Percentiles rank a stretch among this genome's conserved stretches.
These are phyloP conservation scores for Boletellus ananiceps DNA, from an alignment of 768 basidiomycete genomes.

Conservation along the genomic window DNA sequence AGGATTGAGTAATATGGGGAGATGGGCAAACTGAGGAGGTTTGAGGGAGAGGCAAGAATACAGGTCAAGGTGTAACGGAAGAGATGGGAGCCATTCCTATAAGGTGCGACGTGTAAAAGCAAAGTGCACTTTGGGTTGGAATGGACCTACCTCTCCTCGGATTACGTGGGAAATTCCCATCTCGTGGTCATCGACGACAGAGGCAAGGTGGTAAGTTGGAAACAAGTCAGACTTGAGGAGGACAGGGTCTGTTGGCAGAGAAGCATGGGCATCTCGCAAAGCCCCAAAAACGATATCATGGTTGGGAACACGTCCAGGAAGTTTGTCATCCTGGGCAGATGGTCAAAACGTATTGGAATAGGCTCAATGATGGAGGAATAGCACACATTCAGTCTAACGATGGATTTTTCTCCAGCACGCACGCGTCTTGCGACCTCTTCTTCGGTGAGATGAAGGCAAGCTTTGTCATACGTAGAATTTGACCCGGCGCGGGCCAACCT, in stretches of 20 bases:
- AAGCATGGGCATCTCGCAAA: conserved; percentile 69
- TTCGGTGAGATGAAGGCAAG: conserved; percentile 79
- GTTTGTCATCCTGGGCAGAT: conserved; percentile 49
- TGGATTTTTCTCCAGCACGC: conserved; percentile 68
- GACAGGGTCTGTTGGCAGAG: conserved; percentile 84
- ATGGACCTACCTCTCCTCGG: conserved; percentile 72
- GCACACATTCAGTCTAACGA: conserved; percentile 85
- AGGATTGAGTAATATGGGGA: conserved; percentile 84
- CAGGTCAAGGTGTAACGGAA: conserved; percentile 86
- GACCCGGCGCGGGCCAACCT: conserved; percentile 69
- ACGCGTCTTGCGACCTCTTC: conserved; percentile 79
- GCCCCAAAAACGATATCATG: conserved; percentile 74
- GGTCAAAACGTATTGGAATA: background rate
- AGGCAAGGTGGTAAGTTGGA: conserved; percentile 96
- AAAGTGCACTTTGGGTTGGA: background rate
- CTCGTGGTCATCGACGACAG: conserved; percentile 90
- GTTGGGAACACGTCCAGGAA: conserved; percentile 47
- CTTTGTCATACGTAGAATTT: conserved; percentile 79
- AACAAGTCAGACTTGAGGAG: conserved; percentile 88
- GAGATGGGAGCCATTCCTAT: conserved; percentile 94
- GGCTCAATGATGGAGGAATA: background rate
- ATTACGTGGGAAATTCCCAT: conserved; percentile 97
- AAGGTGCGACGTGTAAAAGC: background rate
- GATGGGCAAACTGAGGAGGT: conserved; percentile 83
- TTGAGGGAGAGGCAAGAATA: conserved; percentile 71